Base-by-base conservation (phyloP, 2,329 filamentous ascomycete genomes). In the Trichoderma asperellum region DNA sequence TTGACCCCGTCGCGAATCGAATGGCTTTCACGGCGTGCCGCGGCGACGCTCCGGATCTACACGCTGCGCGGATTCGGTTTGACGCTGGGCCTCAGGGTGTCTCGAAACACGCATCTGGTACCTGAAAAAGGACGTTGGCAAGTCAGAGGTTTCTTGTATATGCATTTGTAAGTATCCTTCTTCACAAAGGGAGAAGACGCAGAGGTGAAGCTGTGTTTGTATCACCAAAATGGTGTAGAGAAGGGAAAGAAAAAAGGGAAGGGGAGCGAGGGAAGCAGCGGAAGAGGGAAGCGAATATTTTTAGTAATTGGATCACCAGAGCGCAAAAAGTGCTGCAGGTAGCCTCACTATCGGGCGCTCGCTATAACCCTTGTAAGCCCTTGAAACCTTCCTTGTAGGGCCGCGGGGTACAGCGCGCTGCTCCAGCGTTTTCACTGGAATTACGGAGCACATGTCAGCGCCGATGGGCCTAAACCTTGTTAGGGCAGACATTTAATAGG, bases 11-110 rank as follows among this genome's bases (percentile, higher is more conserved):
- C 69, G 64, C 61, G 65, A 59, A 69, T 68, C 73, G 64, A 18
- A 32, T 34, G 4, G 40, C 40, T 72, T 76, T 81, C 79, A 81
- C 72, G 78, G 83, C 73, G 84, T 81, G 78, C 86, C 86, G 73
- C 86, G 86, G 79, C 86, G 86, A 76, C 86, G 86, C 82, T 88
- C 83, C 71, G 86, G 85, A 81, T 88, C 86, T 75, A 84, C 84
- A 76, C 86, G 86, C 74, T 81, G 80, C 77, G 85, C 81, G 74
- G 82, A 83, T 74, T 85, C 80, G 77, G 82, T 81, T 77, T 83
- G 82, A 77, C 82, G 81, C 74, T 83, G 80, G 72, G 81, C 79
- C 77, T 82, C 80, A 77, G 84, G 81, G 78, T 81, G 80, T 80
- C 81, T 83, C 74, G 82, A 81, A 76, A 82, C 77, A 79, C 84